Evolutionary conservation across 306 rosid genomes (phyloP).

Genomic region (Acmispon strigosus): DNA sequence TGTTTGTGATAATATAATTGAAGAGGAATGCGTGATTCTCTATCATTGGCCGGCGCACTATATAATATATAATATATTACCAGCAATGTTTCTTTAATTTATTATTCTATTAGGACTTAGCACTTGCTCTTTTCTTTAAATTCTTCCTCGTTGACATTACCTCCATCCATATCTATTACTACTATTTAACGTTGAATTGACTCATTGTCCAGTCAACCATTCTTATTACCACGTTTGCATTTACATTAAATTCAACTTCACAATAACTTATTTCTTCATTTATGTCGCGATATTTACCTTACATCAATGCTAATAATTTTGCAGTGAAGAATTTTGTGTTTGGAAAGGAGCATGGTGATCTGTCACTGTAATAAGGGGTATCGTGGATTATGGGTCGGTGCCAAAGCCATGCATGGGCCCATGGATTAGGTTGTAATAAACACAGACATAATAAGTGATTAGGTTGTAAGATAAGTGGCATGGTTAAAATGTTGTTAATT

Average conservation of each 20-base stretch:
- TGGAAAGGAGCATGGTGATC: background rate
- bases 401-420: background rate
- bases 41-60: conserved; percentile 29
- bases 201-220: too few species aligned
- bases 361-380: background rate
- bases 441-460: too few species aligned
- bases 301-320: too few species aligned
- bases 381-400: background rate
- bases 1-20: conserved; percentile 14
- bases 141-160: background rate
- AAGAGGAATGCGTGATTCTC: conserved; percentile 17
- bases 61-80: too few species aligned
- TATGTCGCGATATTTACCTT: too few species aligned
- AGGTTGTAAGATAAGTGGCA: too few species aligned
- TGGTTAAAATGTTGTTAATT: too few species aligned
- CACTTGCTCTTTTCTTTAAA: background rate
- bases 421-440: too few species aligned
- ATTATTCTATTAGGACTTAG: background rate
- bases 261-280: too few species aligned
- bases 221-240: too few species aligned
- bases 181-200: background rate
- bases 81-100: background rate
- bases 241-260: too few species aligned
- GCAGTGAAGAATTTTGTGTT: too few species aligned
- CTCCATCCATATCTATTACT: background rate